A percentile compares a stretch with the other conserved stretches of the same genome.
Conservation (phyloP, 2,329 filamentous ascomycete genomes). For the Xylaria arbuscula region DNA sequence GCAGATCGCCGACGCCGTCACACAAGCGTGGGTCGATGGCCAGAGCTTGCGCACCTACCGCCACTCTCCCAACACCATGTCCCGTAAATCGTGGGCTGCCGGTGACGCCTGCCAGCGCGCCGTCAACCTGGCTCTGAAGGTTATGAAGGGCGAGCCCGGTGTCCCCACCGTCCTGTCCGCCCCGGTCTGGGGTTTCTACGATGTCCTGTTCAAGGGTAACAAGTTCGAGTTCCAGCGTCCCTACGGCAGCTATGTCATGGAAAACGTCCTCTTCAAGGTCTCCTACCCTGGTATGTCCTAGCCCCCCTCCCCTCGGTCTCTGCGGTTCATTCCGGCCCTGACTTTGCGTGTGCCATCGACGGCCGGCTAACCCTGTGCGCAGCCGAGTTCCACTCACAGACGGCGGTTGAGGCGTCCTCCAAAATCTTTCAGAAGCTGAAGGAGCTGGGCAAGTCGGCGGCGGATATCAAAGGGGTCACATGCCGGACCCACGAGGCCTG, state of each 20-base stretch:
- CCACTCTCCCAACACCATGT: slow-evolving; percentile 99
- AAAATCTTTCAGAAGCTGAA: slow-evolving; percentile 87
- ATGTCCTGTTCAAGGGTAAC: slow-evolving; percentile 95
- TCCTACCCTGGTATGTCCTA: slow-evolving; percentile 83
- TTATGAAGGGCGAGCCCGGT: slow-evolving; percentile 89
- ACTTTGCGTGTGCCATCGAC: neutral
- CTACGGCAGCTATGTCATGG: slow-evolving; percentile 99
- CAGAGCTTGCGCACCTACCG: slow-evolving; percentile 97
- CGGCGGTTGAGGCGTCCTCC: slow-evolving; percentile 93
- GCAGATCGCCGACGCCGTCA: slow-evolving; percentile 94
- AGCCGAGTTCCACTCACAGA: slow-evolving; percentile 95
- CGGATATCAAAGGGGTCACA: slow-evolving; percentile 91
- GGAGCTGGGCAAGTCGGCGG: slow-evolving; percentile 86
- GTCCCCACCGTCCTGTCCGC: slow-evolving; percentile 93
- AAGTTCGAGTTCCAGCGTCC: slow-evolving; percentile 95
- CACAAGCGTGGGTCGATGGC: slow-evolving; percentile 97
- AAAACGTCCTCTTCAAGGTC: slow-evolving; percentile 99
- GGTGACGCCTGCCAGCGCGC: slow-evolving; percentile 97
- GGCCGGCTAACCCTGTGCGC: slow-evolving; percentile 58
- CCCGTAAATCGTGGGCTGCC: slow-evolving; percentile 97
- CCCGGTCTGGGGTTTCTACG: slow-evolving; percentile 97
- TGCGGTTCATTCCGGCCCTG: neutral
- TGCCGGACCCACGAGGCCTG: slow-evolving; percentile 99
- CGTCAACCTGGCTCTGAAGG: slow-evolving; percentile 90
- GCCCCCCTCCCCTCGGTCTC: neutral